These are phyloP conservation scores for Biscutella auriculata DNA, from an alignment of 441 rosid genomes.

Conservation along the genomic window DNA sequence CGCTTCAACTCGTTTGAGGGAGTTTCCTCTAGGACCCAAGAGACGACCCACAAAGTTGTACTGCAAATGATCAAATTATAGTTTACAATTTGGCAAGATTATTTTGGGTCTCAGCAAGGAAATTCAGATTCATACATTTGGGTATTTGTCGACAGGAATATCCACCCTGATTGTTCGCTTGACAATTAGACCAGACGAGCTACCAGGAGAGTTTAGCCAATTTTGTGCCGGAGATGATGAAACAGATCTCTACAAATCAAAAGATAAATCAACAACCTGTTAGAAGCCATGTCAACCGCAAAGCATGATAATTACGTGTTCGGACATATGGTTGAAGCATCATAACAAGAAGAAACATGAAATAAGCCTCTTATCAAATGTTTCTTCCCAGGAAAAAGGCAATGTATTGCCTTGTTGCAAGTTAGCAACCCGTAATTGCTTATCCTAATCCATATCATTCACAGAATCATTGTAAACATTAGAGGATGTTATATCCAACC, in stretches of 20 bases:
- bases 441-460: slow-evolving; percentile 7
- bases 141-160: slow-evolving; percentile 78
- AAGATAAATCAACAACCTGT: slow-evolving; percentile 18
- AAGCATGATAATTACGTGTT: not conserved
- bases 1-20: slow-evolving; percentile 93
- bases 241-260: slow-evolving; percentile 51
- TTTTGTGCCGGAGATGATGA: slow-evolving; percentile 58
- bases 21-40: slow-evolving; percentile 96
- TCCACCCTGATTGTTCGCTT: slow-evolving; percentile 87
- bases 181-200: slow-evolving; percentile 79
- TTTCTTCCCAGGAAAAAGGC: slow-evolving; percentile 1
- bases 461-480: not conserved
- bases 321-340: slow-evolving; percentile 4
- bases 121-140: slow-evolving; percentile 45
- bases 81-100: slow-evolving; percentile 12
- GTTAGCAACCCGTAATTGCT: slow-evolving; percentile 4
- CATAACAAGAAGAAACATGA: not conserved
- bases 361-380: slow-evolving; percentile 12
- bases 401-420: not conserved
- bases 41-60: slow-evolving; percentile 97
- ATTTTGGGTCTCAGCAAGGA: not conserved
- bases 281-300: slow-evolving; percentile 12
- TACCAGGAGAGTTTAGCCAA: slow-evolving; percentile 71
- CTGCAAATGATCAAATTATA: slow-evolving; percentile 27
- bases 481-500: not conserved